Base-by-base conservation (phyloP, 306 rosid species). In the Vigna radiata region DNA sequence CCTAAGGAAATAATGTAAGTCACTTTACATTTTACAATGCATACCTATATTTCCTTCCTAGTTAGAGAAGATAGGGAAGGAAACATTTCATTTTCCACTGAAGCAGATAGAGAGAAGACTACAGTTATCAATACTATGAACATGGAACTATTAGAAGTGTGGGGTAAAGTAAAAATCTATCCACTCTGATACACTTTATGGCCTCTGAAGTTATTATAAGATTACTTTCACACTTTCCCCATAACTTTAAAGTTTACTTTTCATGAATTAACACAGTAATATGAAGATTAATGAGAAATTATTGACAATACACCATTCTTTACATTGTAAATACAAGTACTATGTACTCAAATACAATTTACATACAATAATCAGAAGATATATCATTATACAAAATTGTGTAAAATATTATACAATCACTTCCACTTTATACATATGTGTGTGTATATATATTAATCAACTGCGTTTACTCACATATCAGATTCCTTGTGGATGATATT, bases 401-500 rank as follows among this genome's bases (percentile, higher is more conserved):
- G 4, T 52, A 53, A 3, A 4, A 21, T 31, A 55, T 62, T 7
- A 7, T 62, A 63, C 49, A 64, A 50, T 41, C 1, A 6, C 55
- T 47, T 4, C 11, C 44, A 39, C 8, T 7, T 7, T 39, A 7
- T 37, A 37, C 41, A 6, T 37, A 1, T 37, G 2, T 37, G 1
- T 37, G 43, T 37, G 31, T 7, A 37, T 37, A 4, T 36, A 6
- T 39, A 41, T 9, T 8, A 41, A 50, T 10, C 17, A 13, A n/a
- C n/a, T n/a, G n/a, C n/a, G n/a, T n/a, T n/a, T n/a, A n/a, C n/a
- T n/a, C n/a, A n/a, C 68, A 53, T 71, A 11, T 75, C 85, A 95
- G 98, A 87, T 95, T 95, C 84, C 86, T 95, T 7, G 98, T 95
- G 79, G 98, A 95, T 84, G 98, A 95, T 85, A 87, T 92, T 78